Base-by-base conservation (phyloP, 805 yeast species). In the Lipomyces lipofer region DNA sequence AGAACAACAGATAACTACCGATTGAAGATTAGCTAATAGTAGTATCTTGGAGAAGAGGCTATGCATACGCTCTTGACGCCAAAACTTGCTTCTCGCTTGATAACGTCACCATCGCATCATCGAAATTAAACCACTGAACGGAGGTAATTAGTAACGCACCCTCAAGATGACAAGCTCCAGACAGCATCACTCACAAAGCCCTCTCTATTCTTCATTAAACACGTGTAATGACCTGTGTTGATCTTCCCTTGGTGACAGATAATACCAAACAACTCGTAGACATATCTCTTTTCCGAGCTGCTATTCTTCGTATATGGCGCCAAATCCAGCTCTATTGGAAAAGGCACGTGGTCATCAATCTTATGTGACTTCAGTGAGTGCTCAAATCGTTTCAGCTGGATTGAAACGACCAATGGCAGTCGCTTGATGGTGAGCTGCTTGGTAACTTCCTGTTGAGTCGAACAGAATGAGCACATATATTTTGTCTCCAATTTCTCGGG, bases 221-320 rank as follows among this genome's bases (percentile, higher is more conserved):
- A 85, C 12, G 91, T 79, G 68, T 94, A 94, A 69, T 94, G 99
- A 9, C 99, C 99, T 1, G 97, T 94, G 67, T 89, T 89, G 5
- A 92, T 94, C 17, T 92, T 84, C 1, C 99, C 99, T 30, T 83
- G 83, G 69, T 94, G 99, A 64, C 89, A 83, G 8, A 94, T 85
- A 29, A 91, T 81, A 1, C 92, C 96, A 70, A 84, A 89, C 39
- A 94, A 76, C 70, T 92, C 97, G 70, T 86, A 92, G 1, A 82
- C 70, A n/a, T 79, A 66, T 49, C 75, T 56, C 25, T 51, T 54
- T n/a, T 49, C 10, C 6, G 39, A 43, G 53, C 44, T 52, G 45
- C 51, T 56, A 33, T 17, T 46, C 33, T 50, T 60, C 7, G 67
- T 67, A 66, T 86, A 92, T 29, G 81, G 79, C 6, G 81, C 71